A percentile compares a stretch with the other conserved stretches of the same genome.
Conservation (phyloP, 495 filamentous ascomycete genomes). For the Penicillium chermesinum region DNA sequence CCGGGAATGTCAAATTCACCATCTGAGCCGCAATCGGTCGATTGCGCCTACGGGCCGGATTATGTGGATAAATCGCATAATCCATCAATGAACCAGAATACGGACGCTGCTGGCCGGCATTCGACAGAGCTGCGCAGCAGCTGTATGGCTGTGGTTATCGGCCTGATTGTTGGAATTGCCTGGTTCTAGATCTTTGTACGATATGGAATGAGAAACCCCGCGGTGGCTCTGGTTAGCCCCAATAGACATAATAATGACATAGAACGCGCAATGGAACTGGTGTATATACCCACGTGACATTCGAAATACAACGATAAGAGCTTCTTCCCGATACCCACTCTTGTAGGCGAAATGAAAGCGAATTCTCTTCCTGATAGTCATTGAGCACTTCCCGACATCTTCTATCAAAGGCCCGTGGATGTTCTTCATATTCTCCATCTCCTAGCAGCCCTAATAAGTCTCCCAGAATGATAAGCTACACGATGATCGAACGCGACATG, state of each 20-base stretch:
- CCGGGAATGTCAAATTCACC: background rate
- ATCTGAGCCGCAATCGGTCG: background rate
- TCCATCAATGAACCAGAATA: slow-evolving; percentile 18
- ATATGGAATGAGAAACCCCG: background rate
- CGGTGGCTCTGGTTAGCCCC: slow-evolving; percentile 17
- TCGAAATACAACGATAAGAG: too few relatives aligned
- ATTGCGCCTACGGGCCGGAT: background rate
- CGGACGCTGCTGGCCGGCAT: slow-evolving; percentile 24
- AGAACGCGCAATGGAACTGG: background rate
- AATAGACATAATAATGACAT: background rate
- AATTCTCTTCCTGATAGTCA: too few relatives aligned
- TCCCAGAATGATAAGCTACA: slow-evolving; percentile 31
- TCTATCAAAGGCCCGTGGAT: slow-evolving; percentile 17
- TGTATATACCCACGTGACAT: background rate
- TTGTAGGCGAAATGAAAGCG: too few relatives aligned
- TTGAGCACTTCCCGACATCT: slow-evolving; percentile 4
- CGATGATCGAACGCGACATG: slow-evolving; percentile 25
- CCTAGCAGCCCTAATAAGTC: slow-evolving; percentile 20
- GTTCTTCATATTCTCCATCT: slow-evolving; percentile 1
- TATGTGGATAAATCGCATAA: slow-evolving; percentile 6
- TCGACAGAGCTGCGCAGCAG: slow-evolving; percentile 33
- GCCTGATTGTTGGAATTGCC: slow-evolving; percentile 37
- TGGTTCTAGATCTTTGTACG: slow-evolving; percentile 33
- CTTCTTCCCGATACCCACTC: too few relatives aligned
- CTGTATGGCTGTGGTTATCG: slow-evolving; percentile 42